These are phyloP conservation scores for Phyllosticta paracitricarpa DNA, from an alignment of 2,329 filamentous ascomycete species.

Conservation along the genomic window DNA sequence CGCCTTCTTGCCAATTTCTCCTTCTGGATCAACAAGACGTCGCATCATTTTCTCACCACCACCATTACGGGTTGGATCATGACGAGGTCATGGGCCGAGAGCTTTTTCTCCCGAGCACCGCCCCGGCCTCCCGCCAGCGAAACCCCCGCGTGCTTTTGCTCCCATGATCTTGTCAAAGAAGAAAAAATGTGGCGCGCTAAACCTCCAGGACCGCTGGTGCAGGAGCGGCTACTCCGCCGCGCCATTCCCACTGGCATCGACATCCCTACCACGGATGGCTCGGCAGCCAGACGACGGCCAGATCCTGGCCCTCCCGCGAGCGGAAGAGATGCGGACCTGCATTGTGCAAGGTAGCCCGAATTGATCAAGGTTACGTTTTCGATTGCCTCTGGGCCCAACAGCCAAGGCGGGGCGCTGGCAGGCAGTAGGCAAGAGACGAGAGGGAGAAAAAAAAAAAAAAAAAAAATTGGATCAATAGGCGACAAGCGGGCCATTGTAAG, in stretches of 20 bases:
- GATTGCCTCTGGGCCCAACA: constrained; percentile 3
- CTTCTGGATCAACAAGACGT: neutral
- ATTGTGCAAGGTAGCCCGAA: constrained; percentile 6
- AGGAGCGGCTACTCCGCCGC: neutral
- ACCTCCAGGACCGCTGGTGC: neutral
- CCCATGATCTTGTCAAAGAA: neutral
- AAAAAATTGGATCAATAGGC: neutral
- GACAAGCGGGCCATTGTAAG: neutral
- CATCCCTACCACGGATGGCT: constrained; percentile 9
- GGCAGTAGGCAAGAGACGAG: no score
- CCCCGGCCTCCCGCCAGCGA: neutral
- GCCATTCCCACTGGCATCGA: neutral
- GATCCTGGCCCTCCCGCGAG: constrained; percentile 10
- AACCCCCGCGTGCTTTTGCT: neutral
- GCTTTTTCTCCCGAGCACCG: neutral
- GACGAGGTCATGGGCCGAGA: neutral
- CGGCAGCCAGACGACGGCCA: constrained; percentile 8
- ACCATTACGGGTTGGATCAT: neutral
- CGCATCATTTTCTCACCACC: neutral
- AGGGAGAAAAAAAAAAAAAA: no score
- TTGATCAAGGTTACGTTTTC: constrained; percentile 4
- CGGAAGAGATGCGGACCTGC: constrained; percentile 7
- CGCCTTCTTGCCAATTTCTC: neutral
- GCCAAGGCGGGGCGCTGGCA: neutral
- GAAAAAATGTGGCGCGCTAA: constrained; percentile 1